Percentiles rank a stretch among this genome's conserved stretches.
These are phyloP conservation scores for Globisporangium heterothallicum DNA, from an alignment of 352 stramenopile species.

Conservation along the genomic window DNA sequence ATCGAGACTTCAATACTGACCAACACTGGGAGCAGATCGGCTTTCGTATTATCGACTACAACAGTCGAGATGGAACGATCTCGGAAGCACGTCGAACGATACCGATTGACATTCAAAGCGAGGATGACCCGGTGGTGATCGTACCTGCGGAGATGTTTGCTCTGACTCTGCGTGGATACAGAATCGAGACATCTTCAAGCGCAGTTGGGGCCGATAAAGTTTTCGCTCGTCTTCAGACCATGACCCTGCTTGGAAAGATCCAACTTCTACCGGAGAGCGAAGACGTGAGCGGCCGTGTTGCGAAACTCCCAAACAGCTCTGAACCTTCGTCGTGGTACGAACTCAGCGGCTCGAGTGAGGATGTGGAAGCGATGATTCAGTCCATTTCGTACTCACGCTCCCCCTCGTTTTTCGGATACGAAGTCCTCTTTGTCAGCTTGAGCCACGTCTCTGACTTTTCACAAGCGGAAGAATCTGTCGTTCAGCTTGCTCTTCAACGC, in stretches of 20 bases:
- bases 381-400: conserved; percentile 39
- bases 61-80: conserved; percentile 41
- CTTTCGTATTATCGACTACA: conserved; percentile 52
- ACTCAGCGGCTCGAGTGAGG: conserved; percentile 29
- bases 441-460: conserved; percentile 42
- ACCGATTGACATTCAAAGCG: conserved; percentile 34
- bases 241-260: conserved; percentile 48
- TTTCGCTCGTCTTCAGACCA: conserved; percentile 37
- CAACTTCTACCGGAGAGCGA: conserved; percentile 18
- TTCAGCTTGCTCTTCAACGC: conserved; percentile 36
- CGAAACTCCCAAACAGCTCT: conserved; percentile 19
- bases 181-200: conserved; percentile 23
- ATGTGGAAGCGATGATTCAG: conserved; percentile 32
- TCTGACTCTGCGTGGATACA: conserved; percentile 39
- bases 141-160: conserved; percentile 27
- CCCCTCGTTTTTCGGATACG: conserved; percentile 50
- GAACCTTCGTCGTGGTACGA: conserved; percentile 22
- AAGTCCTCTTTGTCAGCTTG: conserved; percentile 50
- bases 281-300: conserved; percentile 17
- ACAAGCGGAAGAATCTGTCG: conserved; percentile 29
- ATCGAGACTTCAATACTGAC: conserved; percentile 67
- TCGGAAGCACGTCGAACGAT: conserved; percentile 39
- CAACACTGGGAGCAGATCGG: conserved; percentile 57
- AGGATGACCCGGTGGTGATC: conserved; percentile 37
- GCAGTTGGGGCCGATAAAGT: conserved; percentile 16